These are phyloP conservation scores for Beta corolliflora DNA, from an alignment of 179 eudicot genomes.

Conservation along the genomic window DNA sequence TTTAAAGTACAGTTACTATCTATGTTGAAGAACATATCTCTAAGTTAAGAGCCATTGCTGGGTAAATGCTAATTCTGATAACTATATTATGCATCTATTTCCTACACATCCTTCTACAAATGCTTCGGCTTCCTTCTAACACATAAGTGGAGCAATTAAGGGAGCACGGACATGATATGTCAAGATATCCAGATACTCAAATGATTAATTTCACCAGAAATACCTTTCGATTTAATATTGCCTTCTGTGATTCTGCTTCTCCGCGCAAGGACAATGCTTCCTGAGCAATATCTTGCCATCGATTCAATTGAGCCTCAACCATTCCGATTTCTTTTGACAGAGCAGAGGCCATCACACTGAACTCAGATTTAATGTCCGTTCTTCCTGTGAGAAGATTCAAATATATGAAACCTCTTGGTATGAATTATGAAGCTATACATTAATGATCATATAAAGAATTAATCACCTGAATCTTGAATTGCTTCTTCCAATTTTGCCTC, in stretches of 20 bases:
- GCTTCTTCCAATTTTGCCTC: conserved; percentile 92
- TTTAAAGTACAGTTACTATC: background rate
- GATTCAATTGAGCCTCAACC: conserved; percentile 87
- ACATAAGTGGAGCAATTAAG: background rate
- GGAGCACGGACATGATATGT: background rate
- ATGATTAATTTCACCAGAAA: background rate
- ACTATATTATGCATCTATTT: conserved; percentile 7
- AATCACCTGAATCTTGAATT: conserved; percentile 82
- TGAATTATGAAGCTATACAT: background rate
- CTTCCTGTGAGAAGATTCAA: conserved; percentile 52
- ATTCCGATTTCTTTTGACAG: conserved; percentile 84
- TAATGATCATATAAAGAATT: conserved; percentile 1
- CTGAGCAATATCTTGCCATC: conserved; percentile 79
- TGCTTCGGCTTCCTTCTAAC: background rate
- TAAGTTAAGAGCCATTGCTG: background rate
- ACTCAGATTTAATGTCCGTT: conserved; percentile 83
- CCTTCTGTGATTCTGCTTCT: conserved; percentile 61
- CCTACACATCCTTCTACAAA: background rate
- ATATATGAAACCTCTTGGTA: background rate
- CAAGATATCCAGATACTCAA: background rate
- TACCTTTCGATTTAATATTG: conserved; percentile 65
- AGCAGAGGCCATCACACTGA: conserved; percentile 80
- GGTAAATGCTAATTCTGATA: background rate
- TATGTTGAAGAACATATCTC: background rate
- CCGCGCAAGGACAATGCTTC: conserved; percentile 76